Evolutionary conservation across 305 asterid species (phyloP).

Genomic region (Salvia sclarea): DNA sequence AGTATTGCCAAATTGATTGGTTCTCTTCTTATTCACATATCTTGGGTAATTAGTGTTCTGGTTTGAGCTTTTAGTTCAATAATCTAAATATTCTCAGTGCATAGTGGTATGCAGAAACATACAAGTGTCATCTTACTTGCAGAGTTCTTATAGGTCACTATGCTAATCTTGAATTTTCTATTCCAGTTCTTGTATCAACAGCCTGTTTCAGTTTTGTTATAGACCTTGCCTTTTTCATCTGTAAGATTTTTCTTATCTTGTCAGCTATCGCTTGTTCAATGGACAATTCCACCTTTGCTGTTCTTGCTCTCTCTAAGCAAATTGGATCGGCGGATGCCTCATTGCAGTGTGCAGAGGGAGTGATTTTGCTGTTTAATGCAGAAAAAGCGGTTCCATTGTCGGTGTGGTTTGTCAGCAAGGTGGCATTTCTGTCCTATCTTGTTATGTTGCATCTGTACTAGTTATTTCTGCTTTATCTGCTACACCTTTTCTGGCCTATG

Average conservation of each 20-base stretch:
- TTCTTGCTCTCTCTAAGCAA: slow-evolving; percentile 54
- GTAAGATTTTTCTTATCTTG: slow-evolving; percentile 26
- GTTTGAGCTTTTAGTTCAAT: background rate
- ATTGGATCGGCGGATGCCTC: slow-evolving; percentile 37
- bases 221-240: background rate
- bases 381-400: slow-evolving; percentile 73
- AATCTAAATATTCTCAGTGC: background rate
- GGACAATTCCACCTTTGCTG: slow-evolving; percentile 67
- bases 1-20: background rate
- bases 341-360: slow-evolving; percentile 47
- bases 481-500: background rate
- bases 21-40: background rate
- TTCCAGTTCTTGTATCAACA: no score
- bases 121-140: background rate
- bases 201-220: no score
- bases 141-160: no score
- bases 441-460: background rate
- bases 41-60: background rate
- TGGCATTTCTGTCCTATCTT: slow-evolving; percentile 28
- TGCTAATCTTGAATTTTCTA: no score
- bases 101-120: slow-evolving; percentile 2
- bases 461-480: slow-evolving; percentile 3
- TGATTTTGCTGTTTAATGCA: slow-evolving; percentile 61
- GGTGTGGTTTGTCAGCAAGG: slow-evolving; percentile 83
- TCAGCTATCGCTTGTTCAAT: slow-evolving; percentile 75